A percentile compares a stretch with the other conserved stretches of the same genome.
Conservation (phyloP, 208 protist species). For the Wallacemonas sp. region DNA sequence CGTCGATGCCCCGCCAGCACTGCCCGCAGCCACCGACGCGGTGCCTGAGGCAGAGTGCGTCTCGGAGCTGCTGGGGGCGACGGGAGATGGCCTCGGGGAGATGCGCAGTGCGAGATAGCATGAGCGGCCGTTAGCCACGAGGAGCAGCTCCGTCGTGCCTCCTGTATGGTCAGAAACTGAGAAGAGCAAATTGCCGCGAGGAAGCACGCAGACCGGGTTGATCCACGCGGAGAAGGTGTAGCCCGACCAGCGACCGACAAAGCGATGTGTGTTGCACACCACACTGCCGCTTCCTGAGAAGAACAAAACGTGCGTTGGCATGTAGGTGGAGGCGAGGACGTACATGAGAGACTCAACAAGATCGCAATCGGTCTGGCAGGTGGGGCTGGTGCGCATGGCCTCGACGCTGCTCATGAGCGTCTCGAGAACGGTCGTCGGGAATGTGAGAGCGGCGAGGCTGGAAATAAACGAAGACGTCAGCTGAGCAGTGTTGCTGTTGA, state of each 20-base stretch:
- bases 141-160: conserved; percentile 38
- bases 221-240: conserved; percentile 86
- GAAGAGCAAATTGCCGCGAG: conserved; percentile 68
- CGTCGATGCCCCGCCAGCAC: too few species aligned
- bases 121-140: conserved; percentile 70
- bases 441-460: conserved; percentile 51
- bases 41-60: background rate
- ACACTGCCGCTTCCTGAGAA: conserved; percentile 69
- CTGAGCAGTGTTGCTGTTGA: conserved; percentile 68
- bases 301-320: conserved; percentile 53
- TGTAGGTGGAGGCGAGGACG: conserved; percentile 41
- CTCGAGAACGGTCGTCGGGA: conserved; percentile 33
- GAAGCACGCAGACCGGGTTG: conserved; percentile 76
- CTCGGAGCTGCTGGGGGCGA: too few species aligned
- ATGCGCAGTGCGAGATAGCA: conserved; percentile 65
- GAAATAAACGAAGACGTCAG: conserved; percentile 66
- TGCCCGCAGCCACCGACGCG: too few species aligned
- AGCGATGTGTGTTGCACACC: conserved; percentile 38
- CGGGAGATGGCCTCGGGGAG: background rate
- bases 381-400: conserved; percentile 41
- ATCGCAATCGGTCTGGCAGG: conserved; percentile 65
- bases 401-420: conserved; percentile 54
- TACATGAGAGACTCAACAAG: conserved; percentile 76
- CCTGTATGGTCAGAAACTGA: conserved; percentile 59
- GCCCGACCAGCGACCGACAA: conserved; percentile 46